These are phyloP conservation scores for Crithidia expoeki DNA, from an alignment of 208 protist species.

Conservation along the genomic window DNA sequence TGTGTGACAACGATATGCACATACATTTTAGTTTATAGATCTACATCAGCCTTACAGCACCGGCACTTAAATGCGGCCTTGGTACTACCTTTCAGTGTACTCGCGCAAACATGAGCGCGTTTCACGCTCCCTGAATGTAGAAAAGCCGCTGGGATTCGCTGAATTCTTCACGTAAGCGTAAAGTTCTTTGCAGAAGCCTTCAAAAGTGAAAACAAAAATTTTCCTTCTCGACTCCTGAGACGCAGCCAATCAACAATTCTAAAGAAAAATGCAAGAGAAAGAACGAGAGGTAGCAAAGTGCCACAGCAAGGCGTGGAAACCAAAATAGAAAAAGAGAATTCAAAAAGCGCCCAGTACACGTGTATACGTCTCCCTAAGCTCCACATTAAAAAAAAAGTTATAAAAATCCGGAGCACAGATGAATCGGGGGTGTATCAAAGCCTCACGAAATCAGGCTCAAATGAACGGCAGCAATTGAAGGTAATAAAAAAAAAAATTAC, in stretches of 20 bases:
- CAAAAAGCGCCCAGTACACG: not conserved
- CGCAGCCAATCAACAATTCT: not conserved
- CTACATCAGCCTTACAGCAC: conserved; percentile 2
- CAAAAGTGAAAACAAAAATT: too few relatives aligned
- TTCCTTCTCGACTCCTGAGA: not conserved
- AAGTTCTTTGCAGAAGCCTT: too few relatives aligned
- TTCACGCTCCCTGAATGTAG: too few relatives aligned
- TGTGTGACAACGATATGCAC: too few relatives aligned
- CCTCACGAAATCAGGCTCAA: not conserved
- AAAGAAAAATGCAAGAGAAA: conserved; percentile 5
- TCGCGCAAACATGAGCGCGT: too few relatives aligned
- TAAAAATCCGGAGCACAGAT: not conserved
- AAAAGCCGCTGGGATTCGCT: too few relatives aligned
- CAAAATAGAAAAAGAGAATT: conserved; percentile 10
- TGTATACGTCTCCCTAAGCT: conserved; percentile 8
- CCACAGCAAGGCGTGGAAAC: conserved; percentile 8
- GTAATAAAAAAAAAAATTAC: not conserved
- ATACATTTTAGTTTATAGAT: conserved; percentile 6
- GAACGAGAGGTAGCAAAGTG: conserved; percentile 8
- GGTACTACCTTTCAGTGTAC: too few relatives aligned
- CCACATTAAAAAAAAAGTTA: conserved; percentile 13
- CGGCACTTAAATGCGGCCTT: not conserved
- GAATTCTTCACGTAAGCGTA: too few relatives aligned
- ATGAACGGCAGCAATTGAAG: conserved; percentile 1
- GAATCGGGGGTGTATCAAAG: not conserved